Conservation (phyloP, 768 basidiomycete genomes). For the Nidularia pulvinata region DNA sequence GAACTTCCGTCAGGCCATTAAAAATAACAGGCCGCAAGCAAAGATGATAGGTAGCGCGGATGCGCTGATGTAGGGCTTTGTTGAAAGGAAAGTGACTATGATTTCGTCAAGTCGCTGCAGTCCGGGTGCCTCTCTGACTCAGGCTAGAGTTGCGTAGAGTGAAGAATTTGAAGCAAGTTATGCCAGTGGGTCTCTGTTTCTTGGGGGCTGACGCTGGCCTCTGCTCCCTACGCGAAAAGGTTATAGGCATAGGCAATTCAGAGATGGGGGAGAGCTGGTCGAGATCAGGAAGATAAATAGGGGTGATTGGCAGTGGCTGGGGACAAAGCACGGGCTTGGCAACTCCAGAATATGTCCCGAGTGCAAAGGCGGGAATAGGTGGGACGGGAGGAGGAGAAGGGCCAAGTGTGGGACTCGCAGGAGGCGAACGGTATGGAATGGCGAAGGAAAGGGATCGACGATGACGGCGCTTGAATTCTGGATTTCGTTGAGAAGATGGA, state of each 20-base stretch:
- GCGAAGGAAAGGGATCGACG: too few relatives aligned
- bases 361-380: too few relatives aligned
- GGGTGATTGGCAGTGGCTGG: slow-evolving; percentile 16
- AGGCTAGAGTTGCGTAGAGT: slow-evolving; percentile 29
- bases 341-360: slow-evolving; percentile 11
- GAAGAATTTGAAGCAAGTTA: slow-evolving; percentile 53
- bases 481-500: background rate
- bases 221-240: slow-evolving; percentile 4
- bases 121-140: background rate
- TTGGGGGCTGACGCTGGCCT: slow-evolving; percentile 14
- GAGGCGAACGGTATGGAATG: too few relatives aligned
- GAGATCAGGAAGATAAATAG: slow-evolving; percentile 28
- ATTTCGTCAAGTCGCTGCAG: background rate
- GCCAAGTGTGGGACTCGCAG: too few relatives aligned
- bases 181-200: slow-evolving; percentile 29
- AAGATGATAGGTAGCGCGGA: too few relatives aligned
- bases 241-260: slow-evolving; percentile 10
- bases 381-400: too few relatives aligned
- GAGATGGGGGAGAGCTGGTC: slow-evolving; percentile 18
- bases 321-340: slow-evolving; percentile 26
- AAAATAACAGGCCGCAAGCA: too few relatives aligned
- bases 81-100: too few relatives aligned
- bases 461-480: too few relatives aligned
- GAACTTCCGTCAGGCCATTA: too few relatives aligned
- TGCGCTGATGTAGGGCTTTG: too few relatives aligned